These are phyloP conservation scores for Magnaporthiopsis poae DNA, from an alignment of 2,329 filamentous ascomycete genomes.

Conservation along the genomic window DNA sequence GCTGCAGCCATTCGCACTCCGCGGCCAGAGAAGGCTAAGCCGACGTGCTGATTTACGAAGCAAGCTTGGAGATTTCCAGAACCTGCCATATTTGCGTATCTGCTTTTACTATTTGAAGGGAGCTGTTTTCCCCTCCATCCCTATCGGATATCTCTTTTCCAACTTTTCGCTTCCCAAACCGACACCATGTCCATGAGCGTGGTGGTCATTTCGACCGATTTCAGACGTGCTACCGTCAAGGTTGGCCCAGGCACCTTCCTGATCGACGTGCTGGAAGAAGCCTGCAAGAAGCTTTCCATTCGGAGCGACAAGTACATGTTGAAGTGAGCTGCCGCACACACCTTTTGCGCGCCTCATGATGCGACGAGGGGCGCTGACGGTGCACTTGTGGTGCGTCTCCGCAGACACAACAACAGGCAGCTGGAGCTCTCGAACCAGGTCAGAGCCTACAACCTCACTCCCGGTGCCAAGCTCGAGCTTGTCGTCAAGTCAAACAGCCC, in stretches of 20 bases:
- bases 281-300: constrained; percentile 71
- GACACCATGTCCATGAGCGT: constrained; percentile 49
- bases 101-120: neutral
- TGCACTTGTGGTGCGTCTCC: neutral
- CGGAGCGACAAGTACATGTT: constrained; percentile 65
- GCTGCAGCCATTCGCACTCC: neutral
- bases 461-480: constrained; percentile 86
- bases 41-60: neutral
- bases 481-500: constrained; percentile 78
- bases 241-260: constrained; percentile 72
- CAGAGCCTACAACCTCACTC: constrained; percentile 68
- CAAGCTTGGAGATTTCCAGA: neutral
- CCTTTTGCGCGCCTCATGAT: constrained; percentile 3
- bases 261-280: constrained; percentile 76
- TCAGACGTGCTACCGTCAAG: constrained; percentile 71
- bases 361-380: neutral
- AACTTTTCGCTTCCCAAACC: neutral
- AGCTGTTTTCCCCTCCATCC: neutral
- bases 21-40: neutral
- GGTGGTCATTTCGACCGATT: constrained; percentile 71
- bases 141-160: neutral
- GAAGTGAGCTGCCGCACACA: constrained; percentile 47
- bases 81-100: neutral
- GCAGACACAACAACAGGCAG: constrained; percentile 69
- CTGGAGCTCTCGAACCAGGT: constrained; percentile 79